Conservation (phyloP, 176 grass and related monocot genomes). For the Aegilops speltoides region DNA sequence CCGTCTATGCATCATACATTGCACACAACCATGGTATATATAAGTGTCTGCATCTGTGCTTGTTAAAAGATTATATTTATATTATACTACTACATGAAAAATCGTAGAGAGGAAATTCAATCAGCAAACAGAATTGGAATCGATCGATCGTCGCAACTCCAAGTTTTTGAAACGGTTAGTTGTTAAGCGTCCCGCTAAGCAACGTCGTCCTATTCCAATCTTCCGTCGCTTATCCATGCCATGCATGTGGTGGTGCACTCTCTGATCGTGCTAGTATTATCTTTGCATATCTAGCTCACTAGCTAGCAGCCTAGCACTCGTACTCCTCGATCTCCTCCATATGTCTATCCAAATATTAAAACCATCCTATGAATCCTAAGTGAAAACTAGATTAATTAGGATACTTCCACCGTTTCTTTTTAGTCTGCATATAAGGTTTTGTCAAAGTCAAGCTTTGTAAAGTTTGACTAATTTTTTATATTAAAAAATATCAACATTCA, state of each 20-base stretch:
- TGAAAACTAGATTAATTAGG: background rate
- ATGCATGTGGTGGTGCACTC: slow-evolving; percentile 21
- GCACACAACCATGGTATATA: too few species aligned
- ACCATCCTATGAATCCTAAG: background rate
- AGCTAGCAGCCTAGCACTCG: background rate
- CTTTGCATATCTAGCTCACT: background rate
- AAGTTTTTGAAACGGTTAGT: background rate
- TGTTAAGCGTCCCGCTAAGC: background rate
- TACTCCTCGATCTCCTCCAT: background rate
- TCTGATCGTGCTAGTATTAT: background rate
- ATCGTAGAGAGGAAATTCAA: background rate
- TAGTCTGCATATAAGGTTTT: too few species aligned
- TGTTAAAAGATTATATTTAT: too few species aligned
- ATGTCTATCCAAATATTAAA: slow-evolving; percentile 24
- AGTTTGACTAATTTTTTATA: too few species aligned
- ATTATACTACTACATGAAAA: too few species aligned
- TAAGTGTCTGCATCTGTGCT: too few species aligned
- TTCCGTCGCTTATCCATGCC: background rate
- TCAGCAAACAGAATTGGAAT: background rate
- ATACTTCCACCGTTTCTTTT: too few species aligned
- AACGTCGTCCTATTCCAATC: background rate
- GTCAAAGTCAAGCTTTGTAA: too few species aligned
- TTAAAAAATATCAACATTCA: too few species aligned
- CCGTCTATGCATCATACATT: too few species aligned
- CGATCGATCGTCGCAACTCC: background rate